phyloP scores from a whole-genome alignment of 257 asterid genomes.

The Scutellaria minor region DNA sequence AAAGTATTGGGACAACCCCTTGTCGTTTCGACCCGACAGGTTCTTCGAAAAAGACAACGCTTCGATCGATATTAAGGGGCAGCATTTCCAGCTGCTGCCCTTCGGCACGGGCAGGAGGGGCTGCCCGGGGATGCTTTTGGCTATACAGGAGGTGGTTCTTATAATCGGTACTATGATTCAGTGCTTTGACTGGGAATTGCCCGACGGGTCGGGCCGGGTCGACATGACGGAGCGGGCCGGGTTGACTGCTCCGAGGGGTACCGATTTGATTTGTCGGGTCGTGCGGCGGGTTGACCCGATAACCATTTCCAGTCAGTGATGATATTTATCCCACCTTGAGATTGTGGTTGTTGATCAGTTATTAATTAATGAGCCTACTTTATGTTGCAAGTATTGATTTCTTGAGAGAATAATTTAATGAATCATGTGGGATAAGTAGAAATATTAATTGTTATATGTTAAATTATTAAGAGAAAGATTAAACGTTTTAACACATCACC shows the following conservation, averaged over 20 bases:
- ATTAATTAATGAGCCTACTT: too few species aligned
- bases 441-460: too few species aligned
- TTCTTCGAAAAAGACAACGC: constrained; percentile 38
- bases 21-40: constrained; percentile 52
- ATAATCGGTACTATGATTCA: constrained; percentile 56
- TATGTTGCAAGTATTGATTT: too few species aligned
- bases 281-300: constrained; percentile 37
- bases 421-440: too few species aligned
- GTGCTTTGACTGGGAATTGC: constrained; percentile 50
- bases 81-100: constrained; percentile 59
- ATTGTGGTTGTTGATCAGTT: too few species aligned
- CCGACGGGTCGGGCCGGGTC: constrained; percentile 30
- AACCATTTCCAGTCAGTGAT: constrained; percentile 23
- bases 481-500: too few species aligned
- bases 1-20: constrained; percentile 56
- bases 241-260: constrained; percentile 58
- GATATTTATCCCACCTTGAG: too few species aligned
- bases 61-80: constrained; percentile 51
- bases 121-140: constrained; percentile 61
- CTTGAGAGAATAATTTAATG: too few species aligned
- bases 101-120: constrained; percentile 69
- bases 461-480: too few species aligned
- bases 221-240: constrained; percentile 66
- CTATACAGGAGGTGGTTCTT: constrained; percentile 45
- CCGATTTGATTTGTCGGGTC: constrained; percentile 45